These are phyloP conservation scores for Colletotrichum sp. DNA, from an alignment of 2,329 filamentous ascomycete genomes.

Conservation along the genomic window DNA sequence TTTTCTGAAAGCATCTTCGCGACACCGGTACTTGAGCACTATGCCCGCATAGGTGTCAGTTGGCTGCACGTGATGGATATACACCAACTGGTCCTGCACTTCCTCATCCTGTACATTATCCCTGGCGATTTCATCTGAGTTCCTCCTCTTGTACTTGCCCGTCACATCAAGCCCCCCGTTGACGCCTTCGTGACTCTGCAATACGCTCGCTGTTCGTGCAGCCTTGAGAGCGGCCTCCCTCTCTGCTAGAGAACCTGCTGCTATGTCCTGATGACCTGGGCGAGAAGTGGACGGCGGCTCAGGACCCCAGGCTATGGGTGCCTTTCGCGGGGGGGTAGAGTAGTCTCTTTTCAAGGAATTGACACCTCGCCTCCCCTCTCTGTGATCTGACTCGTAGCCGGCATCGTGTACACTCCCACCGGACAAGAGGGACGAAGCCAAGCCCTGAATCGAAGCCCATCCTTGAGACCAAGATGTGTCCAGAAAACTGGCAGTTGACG, in stretches of 20 bases:
- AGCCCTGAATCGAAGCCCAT: slow-evolving; percentile 61
- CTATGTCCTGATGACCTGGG: slow-evolving; percentile 53
- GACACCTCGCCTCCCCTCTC: slow-evolving; percentile 4
- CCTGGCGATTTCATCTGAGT: slow-evolving; percentile 65
- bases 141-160: slow-evolving; percentile 68
- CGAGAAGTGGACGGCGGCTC: slow-evolving; percentile 43
- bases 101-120: slow-evolving; percentile 56
- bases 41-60: slow-evolving; percentile 91
- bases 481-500: slow-evolving; percentile 45
- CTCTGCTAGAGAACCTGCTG: slow-evolving; percentile 57
- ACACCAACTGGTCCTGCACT: slow-evolving; percentile 80
- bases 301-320: slow-evolving; percentile 53
- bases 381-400: slow-evolving; percentile 19
- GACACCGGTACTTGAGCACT: slow-evolving; percentile 87
- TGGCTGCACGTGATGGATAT: slow-evolving; percentile 84
- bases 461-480: slow-evolving; percentile 58
- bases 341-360: slow-evolving; percentile 16
- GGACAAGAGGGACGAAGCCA: slow-evolving; percentile 52
- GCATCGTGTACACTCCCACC: slow-evolving; percentile 33
- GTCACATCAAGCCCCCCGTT: slow-evolving; percentile 62
- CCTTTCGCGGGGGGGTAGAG: slow-evolving; percentile 23
- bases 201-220: slow-evolving; percentile 61
- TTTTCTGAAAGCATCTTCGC: slow-evolving; percentile 81
- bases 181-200: slow-evolving; percentile 66
- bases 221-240: slow-evolving; percentile 61